Base-by-base conservation (phyloP, 2,329 filamentous ascomycete genomes). In the Stemphylium lycopersici region DNA sequence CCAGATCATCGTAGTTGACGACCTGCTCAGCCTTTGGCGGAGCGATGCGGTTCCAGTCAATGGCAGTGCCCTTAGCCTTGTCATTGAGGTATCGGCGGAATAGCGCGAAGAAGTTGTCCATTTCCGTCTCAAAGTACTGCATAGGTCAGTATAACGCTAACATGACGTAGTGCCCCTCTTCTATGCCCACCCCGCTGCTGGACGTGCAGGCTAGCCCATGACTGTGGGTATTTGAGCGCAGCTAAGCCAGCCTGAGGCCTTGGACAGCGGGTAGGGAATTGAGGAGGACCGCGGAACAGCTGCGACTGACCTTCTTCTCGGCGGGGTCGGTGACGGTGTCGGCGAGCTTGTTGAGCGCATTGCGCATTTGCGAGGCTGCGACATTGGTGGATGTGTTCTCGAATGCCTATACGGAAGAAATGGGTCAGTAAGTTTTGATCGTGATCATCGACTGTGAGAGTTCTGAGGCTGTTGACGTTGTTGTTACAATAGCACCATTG, bases 51-150 rank as follows among this genome's bases (percentile, higher is more conserved):
- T 96, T 92, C 95, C 95, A 99, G 78, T 96, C 91, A 66, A 91
- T 93, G 75, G 87, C 87, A 77, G 95, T 97, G 77, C 93, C 93
- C 87, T 98, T 98, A 74, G 95, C 93, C 84, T 97, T 96, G 83
- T 98, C 95, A 77, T 97, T 97, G 62, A 99, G 83, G 80, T 97
- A 99, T 80, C 95, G 88, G 75, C 95, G 90, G 89, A 99, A 99
- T 59, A 99, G 89, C 58, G 92, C 89, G 76, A 99, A 99, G 85
- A 99, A 99, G 87, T 99, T 99, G 86, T 99, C 95, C 93, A 97
- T 98, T 81, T 99, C 93, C 4, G 93, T 96, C 82, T 98, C 93
- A 78, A 98, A 98, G 65, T 96, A 87, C 90, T 91, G 66, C 67
- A 42, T 36, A 11, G 40, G 62, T 71, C 50, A 71, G 59, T 42